phyloP scores from a whole-genome alignment of 2,329 filamentous ascomycete species.

The Rutstroemia sp. region DNA sequence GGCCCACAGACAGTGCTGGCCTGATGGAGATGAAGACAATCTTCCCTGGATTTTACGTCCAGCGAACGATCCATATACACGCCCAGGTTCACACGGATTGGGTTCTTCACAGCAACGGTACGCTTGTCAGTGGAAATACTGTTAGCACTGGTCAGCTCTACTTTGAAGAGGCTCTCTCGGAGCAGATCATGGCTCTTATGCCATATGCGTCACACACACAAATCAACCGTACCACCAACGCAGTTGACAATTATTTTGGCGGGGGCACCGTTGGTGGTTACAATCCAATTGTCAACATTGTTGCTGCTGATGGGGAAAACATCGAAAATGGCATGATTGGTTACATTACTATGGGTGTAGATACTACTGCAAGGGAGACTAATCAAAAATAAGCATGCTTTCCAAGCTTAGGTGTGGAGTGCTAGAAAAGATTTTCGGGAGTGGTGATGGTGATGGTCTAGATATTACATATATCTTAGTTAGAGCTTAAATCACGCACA shows the following conservation, averaged over 20 bases:
- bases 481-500: no score
- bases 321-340: slow-evolving; percentile 31
- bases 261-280: slow-evolving; percentile 19
- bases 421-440: no score
- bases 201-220: slow-evolving; percentile 43
- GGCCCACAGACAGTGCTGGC: slow-evolving; percentile 34
- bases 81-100: slow-evolving; percentile 38
- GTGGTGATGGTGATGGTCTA: no score
- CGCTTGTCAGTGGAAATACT: slow-evolving; percentile 41
- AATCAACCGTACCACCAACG: slow-evolving; percentile 32
- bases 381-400: no score
- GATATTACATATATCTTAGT: no score
- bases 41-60: slow-evolving; percentile 37
- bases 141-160: slow-evolving; percentile 54
- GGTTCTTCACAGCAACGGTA: slow-evolving; percentile 34
- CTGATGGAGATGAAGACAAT: slow-evolving; percentile 35
- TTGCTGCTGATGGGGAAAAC: slow-evolving; percentile 30
- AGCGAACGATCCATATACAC: slow-evolving; percentile 41
- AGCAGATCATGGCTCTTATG: slow-evolving; percentile 38
- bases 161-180: slow-evolving; percentile 52
- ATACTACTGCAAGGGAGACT: background rate
- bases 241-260: slow-evolving; percentile 8
- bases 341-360: slow-evolving; percentile 32
- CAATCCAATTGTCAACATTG: slow-evolving; percentile 28
- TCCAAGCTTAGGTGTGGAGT: no score